phyloP scores from a whole-genome alignment of 2,329 filamentous ascomycete genomes.

The Cytospora schulzeri region DNA sequence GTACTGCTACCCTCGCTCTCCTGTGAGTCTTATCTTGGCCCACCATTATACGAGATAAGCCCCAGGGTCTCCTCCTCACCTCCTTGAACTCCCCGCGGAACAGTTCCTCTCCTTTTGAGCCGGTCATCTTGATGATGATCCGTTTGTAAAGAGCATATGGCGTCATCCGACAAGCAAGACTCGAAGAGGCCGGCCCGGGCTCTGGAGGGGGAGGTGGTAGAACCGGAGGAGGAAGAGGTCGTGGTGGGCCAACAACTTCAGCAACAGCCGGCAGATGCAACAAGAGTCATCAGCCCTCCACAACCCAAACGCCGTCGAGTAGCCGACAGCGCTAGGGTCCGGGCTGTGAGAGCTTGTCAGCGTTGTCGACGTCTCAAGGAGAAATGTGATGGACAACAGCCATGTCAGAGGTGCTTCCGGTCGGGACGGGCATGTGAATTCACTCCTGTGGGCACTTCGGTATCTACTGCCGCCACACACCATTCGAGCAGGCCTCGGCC shows the following conservation, averaged over 20 bases:
- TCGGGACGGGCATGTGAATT: constrained; percentile 29
- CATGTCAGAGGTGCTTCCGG: constrained; percentile 28
- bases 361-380: constrained; percentile 31
- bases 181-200: constrained; percentile 18
- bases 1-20: neutral
- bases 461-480: neutral
- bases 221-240: neutral
- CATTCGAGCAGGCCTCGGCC: neutral
- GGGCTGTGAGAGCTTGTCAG: constrained; percentile 25
- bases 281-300: constrained; percentile 9
- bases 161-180: constrained; percentile 10
- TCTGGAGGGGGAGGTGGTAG: constrained; percentile 1
- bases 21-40: constrained; percentile 14
- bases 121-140: neutral
- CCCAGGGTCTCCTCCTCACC: neutral
- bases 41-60: constrained; percentile 8
- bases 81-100: neutral
- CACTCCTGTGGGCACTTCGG: constrained; percentile 1
- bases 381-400: constrained; percentile 30
- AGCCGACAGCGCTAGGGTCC: constrained; percentile 24
- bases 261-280: neutral
- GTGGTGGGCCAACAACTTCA: constrained; percentile 1
- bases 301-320: constrained; percentile 26
- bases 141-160: constrained; percentile 5
- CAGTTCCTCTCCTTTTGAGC: neutral